Base-by-base conservation (phyloP, 768 basidiomycete genomes). In the Leccinum subtestaceum region DNA sequence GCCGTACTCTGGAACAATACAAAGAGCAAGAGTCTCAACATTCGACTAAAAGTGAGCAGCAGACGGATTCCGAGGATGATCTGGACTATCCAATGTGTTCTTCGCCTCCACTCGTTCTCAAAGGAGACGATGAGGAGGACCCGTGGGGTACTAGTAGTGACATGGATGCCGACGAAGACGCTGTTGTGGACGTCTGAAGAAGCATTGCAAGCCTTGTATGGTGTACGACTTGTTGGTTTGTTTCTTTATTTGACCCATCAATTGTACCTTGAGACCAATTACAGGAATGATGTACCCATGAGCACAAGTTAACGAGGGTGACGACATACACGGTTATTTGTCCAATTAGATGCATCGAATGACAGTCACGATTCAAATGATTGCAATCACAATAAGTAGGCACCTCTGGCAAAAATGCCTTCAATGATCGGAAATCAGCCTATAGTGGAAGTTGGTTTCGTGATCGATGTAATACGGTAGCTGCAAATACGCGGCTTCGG, bases 1-100 rank as follows among this genome's bases (percentile, higher is more conserved):
- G 84, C n/a, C 76, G 75, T 49, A 74, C 79, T 55, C 67, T 52
- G 50, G 54, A 63, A 46, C 62, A 72, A 10, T 40, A 62, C 65
- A 40, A 62, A 25, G 68, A 74, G 7, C 75, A 78, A 60, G 66
- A 61, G 17, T 53, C 60, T 17, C 59, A 46, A 52, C 52, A 52
- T 32, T 60, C 54, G 21, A 48, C 51, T 27, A 40, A 45, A 55
- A 45, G 58, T 29, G 64, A 63, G 5, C 61, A 56, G 25, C 57
- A 58, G 12, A 15, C 46, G 21, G 50, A 45, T 53, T 64, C 68
- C 17, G 68, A 68, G 4, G 68, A 63, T 57, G 59, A 45, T 45
- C 19, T 45, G 5, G 43, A 45, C 43, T 48, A 64, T 60, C 63
- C 60, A 5, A 67, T 70, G 63, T 59, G 59, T 54, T 67, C 55